Conservation (phyloP, 352 stramenopile species). For the Phytophthora hibernalis region DNA sequence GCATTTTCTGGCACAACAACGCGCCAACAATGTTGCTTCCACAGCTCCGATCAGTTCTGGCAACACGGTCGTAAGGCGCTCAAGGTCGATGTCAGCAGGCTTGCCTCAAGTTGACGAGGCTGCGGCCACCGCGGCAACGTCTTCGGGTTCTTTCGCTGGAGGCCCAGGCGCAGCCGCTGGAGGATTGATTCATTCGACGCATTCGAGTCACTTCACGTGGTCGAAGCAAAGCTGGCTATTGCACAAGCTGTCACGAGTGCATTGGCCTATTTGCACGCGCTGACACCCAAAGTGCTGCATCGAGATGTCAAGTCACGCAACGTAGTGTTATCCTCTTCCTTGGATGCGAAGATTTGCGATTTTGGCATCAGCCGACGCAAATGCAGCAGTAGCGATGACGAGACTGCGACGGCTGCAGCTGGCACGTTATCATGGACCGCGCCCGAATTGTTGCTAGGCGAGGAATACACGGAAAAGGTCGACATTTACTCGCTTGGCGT, state of each 20-base stretch:
- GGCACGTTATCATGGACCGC: constrained; percentile 75
- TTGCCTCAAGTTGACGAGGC: constrained; percentile 30
- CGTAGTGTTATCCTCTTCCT: constrained; percentile 67
- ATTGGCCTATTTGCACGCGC: constrained; percentile 81
- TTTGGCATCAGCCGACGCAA: constrained; percentile 68
- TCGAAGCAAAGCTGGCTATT: constrained; percentile 57
- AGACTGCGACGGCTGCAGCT: constrained; percentile 52
- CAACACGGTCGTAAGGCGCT: constrained; percentile 22
- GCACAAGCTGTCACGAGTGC: constrained; percentile 65
- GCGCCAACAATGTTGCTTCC: constrained; percentile 15
- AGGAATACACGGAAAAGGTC: constrained; percentile 76
- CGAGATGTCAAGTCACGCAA: constrained; percentile 92
- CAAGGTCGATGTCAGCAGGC: constrained; percentile 20
- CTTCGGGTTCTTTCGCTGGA: constrained; percentile 24
- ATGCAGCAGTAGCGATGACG: constrained; percentile 40
- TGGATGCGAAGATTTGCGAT: constrained; percentile 65
- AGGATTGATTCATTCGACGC: constrained; percentile 23
- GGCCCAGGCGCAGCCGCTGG: constrained; percentile 13
- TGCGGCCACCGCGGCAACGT: constrained; percentile 22
- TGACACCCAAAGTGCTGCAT: constrained; percentile 84
- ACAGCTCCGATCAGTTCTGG: constrained; percentile 17
- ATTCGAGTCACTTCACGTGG: constrained; percentile 56
- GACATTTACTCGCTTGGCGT: constrained; percentile 86
- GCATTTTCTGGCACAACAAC: constrained; percentile 51
- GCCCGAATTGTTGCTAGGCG: constrained; percentile 65